Percentiles rank a stretch among this genome's conserved stretches.
These are phyloP conservation scores for Cicer pinnatifidum DNA, from an alignment of 306 rosid genomes.

Conservation along the genomic window DNA sequence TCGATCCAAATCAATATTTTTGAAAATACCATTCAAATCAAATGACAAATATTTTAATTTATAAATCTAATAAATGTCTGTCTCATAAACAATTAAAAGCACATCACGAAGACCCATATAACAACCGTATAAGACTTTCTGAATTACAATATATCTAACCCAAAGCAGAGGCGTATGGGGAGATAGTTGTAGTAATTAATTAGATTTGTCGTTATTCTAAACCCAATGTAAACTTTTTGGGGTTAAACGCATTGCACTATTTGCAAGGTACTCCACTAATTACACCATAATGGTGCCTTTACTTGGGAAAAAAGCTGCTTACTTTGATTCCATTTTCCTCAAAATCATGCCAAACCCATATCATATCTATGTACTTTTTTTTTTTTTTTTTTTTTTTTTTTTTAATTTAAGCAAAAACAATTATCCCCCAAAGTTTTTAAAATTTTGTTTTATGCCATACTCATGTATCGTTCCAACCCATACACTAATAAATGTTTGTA, in stretches of 20 bases:
- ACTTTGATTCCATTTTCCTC: constrained; percentile 81
- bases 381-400: not conserved
- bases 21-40: no score
- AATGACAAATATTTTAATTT: no score
- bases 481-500: not conserved
- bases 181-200: constrained; percentile 37
- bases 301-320: constrained; percentile 64
- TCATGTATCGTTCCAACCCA: not conserved
- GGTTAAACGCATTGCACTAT: constrained; percentile 57
- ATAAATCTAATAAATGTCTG: no score
- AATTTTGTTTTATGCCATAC: not conserved
- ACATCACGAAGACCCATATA: no score
- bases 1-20: no score
- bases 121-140: no score
- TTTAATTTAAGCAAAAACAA: constrained; percentile 38
- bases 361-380: constrained; percentile 49
- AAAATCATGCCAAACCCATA: constrained; percentile 73
- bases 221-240: constrained; percentile 58
- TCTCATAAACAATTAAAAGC: no score
- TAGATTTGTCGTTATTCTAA: constrained; percentile 47
- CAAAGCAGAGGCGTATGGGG: constrained; percentile 55
- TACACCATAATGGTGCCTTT: constrained; percentile 70
- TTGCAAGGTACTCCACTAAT: constrained; percentile 75
- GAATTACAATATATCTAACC: not conserved
- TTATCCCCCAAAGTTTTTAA: constrained; percentile 18